These are phyloP conservation scores for Ogataea philodendri DNA, from an alignment of 805 yeast species.

Conservation along the genomic window DNA sequence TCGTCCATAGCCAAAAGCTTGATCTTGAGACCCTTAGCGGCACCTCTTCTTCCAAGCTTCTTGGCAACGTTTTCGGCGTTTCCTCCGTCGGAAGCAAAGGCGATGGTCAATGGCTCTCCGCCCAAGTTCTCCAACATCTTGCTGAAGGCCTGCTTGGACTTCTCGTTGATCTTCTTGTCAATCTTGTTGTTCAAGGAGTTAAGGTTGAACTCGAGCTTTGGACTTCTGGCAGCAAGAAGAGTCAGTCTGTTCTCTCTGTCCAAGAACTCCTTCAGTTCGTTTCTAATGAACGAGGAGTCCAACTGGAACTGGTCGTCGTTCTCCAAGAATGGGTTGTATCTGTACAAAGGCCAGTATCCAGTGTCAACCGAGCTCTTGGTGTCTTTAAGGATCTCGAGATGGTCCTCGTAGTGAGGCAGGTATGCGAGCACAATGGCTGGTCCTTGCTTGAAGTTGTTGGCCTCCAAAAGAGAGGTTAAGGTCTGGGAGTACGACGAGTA, in stretches of 20 bases:
- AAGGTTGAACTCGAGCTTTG: slow-evolving; percentile 74
- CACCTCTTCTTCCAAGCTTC: slow-evolving; percentile 73
- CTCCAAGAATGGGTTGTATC: slow-evolving; percentile 67
- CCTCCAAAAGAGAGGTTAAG: slow-evolving; percentile 83
- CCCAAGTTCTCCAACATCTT: slow-evolving; percentile 79
- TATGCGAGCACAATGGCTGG: slow-evolving; percentile 91
- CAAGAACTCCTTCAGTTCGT: slow-evolving; percentile 73
- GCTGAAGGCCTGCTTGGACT: slow-evolving; percentile 75
- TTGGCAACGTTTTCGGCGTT: slow-evolving; percentile 81
- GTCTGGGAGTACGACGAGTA: slow-evolving; percentile 93
- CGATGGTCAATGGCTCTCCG: slow-evolving; percentile 87
- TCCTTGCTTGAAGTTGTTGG: slow-evolving; percentile 74
- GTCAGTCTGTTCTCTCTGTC: slow-evolving; percentile 89
- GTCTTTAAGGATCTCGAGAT: slow-evolving; percentile 74
- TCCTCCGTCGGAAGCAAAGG: slow-evolving; percentile 92
- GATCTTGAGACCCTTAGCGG: slow-evolving; percentile 73
- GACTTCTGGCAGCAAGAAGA: slow-evolving; percentile 64
- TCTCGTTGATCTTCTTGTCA: slow-evolving; percentile 48
- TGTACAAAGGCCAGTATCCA: slow-evolving; percentile 95
- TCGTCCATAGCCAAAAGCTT: slow-evolving; percentile 70
- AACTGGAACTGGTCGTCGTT: slow-evolving; percentile 60
- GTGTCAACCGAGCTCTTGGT: slow-evolving; percentile 87
- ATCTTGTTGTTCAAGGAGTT: slow-evolving; percentile 60
- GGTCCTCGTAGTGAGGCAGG: slow-evolving; percentile 73
- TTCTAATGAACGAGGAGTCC: slow-evolving; percentile 79